Evolutionary conservation across 495 filamentous ascomycete genomes (phyloP), one percentile per base, ranked within the genome.

Genomic region (Annulohypoxylon bovei): DNA sequence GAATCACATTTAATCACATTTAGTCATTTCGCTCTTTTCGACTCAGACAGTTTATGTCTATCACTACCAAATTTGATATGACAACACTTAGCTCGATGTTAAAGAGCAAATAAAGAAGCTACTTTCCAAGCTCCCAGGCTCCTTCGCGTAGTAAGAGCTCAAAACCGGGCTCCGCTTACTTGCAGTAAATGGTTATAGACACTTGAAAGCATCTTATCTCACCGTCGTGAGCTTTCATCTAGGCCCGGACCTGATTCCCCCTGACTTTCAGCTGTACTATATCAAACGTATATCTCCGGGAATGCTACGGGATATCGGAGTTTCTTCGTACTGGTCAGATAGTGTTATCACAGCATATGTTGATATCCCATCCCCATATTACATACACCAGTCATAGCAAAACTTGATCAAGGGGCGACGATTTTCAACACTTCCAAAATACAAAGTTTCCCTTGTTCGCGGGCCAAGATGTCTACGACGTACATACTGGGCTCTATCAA

Each of bases 401-500:
- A 16, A 25, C n/a, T 39, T 22, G 42, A 42, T n/a, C 18, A 11
- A 6, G 32, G 11, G 28, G 54, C 30, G 42, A 27, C 35, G 46
- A 16, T 44, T 40, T 50, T 50, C 30, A 12, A 49, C 1, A 20
- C 0, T 27, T 39, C 11, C 18, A 33, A 18, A 2, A 4, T 66
- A 16, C 28, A 55, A 25, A 16, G 14, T 64, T 68, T 60, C 42
- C 22, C 53, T 56, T 68, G 32, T 65, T 16, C 49, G 42, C 28
- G 32, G 14, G 37, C 22, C 23, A 70, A 67, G 46, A 73, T 73
- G 71, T 70, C 71, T 44, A 70, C 71, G 1, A 73, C 71, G 6
- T 73, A 73, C 57, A 73, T 73, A 14, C 47, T 73, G 3, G 62
- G 71, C 33, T 70, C 71, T 28, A 67, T 73, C 62, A 73, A 73